These are phyloP conservation scores for Scedosporium aurantiacum DNA, from an alignment of 2,329 filamentous ascomycete species.

Conservation along the genomic window DNA sequence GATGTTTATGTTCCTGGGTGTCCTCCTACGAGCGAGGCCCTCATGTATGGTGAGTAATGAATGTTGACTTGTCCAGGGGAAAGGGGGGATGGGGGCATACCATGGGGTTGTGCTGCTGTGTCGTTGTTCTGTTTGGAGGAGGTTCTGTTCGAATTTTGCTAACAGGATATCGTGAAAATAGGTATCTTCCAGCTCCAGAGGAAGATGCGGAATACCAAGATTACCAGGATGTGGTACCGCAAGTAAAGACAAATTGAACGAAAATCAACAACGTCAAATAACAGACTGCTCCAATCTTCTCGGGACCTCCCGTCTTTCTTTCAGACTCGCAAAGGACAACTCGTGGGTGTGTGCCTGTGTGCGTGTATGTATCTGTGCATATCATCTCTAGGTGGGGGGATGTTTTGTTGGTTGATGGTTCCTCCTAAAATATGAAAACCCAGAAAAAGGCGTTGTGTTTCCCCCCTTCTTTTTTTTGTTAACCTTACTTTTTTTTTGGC, in stretches of 20 bases:
- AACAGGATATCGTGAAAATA: neutral
- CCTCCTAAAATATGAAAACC: too few species aligned
- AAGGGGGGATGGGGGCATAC: too few species aligned
- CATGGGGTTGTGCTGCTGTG: neutral
- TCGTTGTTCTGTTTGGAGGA: neutral
- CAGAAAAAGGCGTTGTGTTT: too few species aligned
- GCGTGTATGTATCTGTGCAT: too few species aligned
- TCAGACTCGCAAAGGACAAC: too few species aligned
- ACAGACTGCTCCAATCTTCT: neutral
- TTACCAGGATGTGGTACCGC: slow-evolving; percentile 47
- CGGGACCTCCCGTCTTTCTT: neutral
- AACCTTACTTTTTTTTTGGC: too few species aligned
- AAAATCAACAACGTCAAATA: neutral
- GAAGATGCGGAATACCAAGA: slow-evolving; percentile 57
- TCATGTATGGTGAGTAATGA: slow-evolving; percentile 42
- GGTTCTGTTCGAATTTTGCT: neutral
- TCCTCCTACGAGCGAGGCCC: slow-evolving; percentile 47
- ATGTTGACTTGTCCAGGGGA: too few species aligned
- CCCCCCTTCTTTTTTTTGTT: too few species aligned
- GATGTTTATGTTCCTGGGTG: slow-evolving; percentile 74
- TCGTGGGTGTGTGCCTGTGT: too few species aligned
- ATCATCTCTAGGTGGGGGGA: too few species aligned
- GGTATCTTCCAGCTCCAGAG: slow-evolving; percentile 65
- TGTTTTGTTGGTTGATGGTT: too few species aligned
- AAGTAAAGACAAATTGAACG: slow-evolving; percentile 25